Evolutionary conservation across 129 eudicot genomes (phyloP), one percentile per base, ranked within the genome.

Genomic region (Smallanthus sonchifolius): DNA sequence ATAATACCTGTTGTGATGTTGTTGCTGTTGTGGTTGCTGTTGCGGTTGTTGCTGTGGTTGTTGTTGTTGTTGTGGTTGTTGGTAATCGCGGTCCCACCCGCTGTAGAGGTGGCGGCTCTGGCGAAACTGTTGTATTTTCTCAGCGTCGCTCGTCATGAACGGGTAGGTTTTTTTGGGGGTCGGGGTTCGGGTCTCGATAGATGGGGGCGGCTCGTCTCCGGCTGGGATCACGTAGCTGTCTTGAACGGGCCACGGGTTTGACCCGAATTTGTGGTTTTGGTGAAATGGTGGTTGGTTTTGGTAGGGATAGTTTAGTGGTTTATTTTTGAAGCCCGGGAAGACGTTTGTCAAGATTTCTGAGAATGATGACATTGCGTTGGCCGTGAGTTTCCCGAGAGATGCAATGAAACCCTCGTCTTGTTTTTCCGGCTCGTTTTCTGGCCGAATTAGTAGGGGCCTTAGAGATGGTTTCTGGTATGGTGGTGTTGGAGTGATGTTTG

Each of bases 81-180:
- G 92, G 65, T 59, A 30, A 10, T 88, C 85, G 24, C 80, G 91
- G 8, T 86, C 97, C 99, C 89, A 94, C 32, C 94, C 94, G 42
- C 82, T 83, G 60, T 91, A 94, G 70, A 94, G 85, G 32, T 82
- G 87, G 3, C 91, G 97, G 77, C 99, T 91, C 71, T 94, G 93
- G 36, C 86, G 81, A 52, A 94, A 91, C 67, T 90, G 94, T 65
- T 90, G 99, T 85, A 94, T 90, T 69, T 88, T 94, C n/a, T 94
- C 99, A 7, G 89, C 85, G 81, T 94, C 92, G 38, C 79, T 85
- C 40, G 99, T 79, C 99, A 94, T 94, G 77, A 94, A 94, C 0
- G 97, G 88, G 47, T 94, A 94, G 5, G 93, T 91, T 69, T 91
- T 94, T 37, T 84, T 83, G 2, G 97, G 97, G 54, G 97, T 94